Conservation (phyloP, 192 early-diverging fungal genomes). For the Coemansia interrupta region DNA sequence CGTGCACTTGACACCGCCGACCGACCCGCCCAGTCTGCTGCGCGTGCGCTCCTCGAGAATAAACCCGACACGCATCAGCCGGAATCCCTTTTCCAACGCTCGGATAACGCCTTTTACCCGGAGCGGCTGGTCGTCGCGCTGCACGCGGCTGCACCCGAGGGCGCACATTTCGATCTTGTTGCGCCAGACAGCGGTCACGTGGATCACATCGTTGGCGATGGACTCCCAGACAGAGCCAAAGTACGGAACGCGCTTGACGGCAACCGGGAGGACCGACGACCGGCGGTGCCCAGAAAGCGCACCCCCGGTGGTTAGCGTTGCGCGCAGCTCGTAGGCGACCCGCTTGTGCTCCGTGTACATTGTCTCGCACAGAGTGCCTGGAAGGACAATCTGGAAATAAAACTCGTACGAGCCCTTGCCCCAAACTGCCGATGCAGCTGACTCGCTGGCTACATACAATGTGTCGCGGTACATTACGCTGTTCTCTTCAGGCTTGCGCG, state of each 20-base stretch:
- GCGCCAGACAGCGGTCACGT: constrained; percentile 47
- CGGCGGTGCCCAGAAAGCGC: constrained; percentile 21
- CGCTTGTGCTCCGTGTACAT: constrained; percentile 49
- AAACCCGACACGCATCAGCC: constrained; percentile 39
- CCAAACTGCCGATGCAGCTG: constrained; percentile 10
- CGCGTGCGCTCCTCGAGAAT: constrained; percentile 51
- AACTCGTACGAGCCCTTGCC: constrained; percentile 42
- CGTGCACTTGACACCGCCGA: constrained; percentile 20
- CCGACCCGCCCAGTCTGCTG: constrained; percentile 10
- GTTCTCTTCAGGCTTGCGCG: neutral
- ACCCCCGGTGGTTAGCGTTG: constrained; percentile 13
- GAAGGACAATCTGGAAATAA: constrained; percentile 38
- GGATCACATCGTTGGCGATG: constrained; percentile 39
- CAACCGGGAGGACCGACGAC: constrained; percentile 24
- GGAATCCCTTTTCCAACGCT: constrained; percentile 45
- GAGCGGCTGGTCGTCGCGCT: constrained; percentile 39
- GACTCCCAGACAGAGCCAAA: constrained; percentile 44
- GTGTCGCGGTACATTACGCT: constrained; percentile 3
- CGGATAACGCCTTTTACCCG: constrained; percentile 39
- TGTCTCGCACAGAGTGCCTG: constrained; percentile 47
- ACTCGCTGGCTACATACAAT: constrained; percentile 8
- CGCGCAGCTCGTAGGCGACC: constrained; percentile 43
- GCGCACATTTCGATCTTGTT: constrained; percentile 48
- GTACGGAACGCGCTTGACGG: constrained; percentile 47
- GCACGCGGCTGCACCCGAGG: constrained; percentile 48